Percentiles rank a stretch among this genome's conserved stretches.
phyloP scores from a whole-genome alignment of 1,284 basidiomycete genomes.

The Apiotrichum porosum region DNA sequence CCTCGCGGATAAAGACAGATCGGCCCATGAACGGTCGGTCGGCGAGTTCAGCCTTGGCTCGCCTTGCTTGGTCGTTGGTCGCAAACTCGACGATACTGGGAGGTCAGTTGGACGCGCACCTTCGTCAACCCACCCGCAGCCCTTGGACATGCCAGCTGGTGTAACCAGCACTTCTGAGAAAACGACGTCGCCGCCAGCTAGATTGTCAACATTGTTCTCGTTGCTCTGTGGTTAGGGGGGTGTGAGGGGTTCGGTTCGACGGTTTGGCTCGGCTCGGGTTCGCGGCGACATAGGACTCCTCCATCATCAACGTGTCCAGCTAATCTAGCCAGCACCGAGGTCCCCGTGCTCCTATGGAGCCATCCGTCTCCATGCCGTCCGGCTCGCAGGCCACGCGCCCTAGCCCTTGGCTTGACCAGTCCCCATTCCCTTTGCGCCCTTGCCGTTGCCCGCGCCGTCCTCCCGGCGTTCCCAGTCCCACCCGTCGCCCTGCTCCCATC shows the following conservation, averaged over 20 bases:
- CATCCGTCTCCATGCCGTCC: too few relatives aligned
- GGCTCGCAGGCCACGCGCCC: too few relatives aligned
- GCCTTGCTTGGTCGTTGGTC: conserved; percentile 74
- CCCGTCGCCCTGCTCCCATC: neutral
- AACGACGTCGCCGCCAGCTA: conserved; percentile 88
- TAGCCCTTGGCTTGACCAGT: too few relatives aligned
- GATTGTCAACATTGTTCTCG: too few relatives aligned
- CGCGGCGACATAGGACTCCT: too few relatives aligned
- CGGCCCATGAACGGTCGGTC: conserved; percentile 84
- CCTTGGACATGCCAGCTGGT: conserved; percentile 93
- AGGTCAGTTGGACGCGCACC: too few relatives aligned
- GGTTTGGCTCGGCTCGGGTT: neutral
- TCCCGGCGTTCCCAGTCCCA: neutral
- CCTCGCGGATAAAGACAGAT: conserved; percentile 95
- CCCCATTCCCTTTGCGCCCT: too few relatives aligned
- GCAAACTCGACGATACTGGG: conserved; percentile 85
- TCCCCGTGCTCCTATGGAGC: too few relatives aligned
- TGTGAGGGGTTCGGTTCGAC: neutral
- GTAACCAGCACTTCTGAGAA: conserved; percentile 98
- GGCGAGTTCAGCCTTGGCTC: conserved; percentile 77
- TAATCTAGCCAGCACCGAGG: too few relatives aligned
- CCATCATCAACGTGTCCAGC: neutral
- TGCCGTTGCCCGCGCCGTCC: neutral
- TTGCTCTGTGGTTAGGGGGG: neutral
- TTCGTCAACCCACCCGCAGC: conserved; percentile 86